Evolutionary conservation across 164 flowering plant genomes (phyloP).

Genomic region (Saururus chinensis): DNA sequence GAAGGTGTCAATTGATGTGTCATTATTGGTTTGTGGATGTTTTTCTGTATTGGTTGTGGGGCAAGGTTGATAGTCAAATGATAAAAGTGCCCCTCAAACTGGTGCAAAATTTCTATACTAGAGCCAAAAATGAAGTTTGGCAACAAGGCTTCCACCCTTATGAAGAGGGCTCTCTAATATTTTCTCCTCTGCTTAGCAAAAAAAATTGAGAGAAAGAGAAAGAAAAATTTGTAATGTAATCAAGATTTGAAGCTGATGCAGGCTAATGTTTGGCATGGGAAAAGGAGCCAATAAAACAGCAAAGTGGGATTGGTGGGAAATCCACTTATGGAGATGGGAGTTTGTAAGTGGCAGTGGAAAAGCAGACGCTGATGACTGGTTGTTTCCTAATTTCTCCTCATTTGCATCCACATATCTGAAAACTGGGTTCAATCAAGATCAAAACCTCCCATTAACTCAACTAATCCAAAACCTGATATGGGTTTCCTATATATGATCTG

Average conservation of each 20-base stretch:
- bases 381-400: too few species aligned
- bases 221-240: not conserved
- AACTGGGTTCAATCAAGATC: not conserved
- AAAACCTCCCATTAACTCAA: not conserved
- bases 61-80: too few species aligned
- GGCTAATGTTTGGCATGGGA: not conserved
- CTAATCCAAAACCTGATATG: not conserved
- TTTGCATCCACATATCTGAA: not conserved
- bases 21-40: not conserved
- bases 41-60: too few species aligned
- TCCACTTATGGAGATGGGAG: not conserved
- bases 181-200: too few species aligned
- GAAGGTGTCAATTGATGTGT: not conserved
- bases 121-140: too few species aligned
- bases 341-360: not conserved
- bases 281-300: too few species aligned
- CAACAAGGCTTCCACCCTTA: too few species aligned
- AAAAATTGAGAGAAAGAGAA: too few species aligned
- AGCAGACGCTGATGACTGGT: too few species aligned
- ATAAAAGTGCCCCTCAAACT: too few species aligned
- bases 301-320: not conserved
- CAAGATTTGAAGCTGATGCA: not conserved
- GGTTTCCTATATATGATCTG: not conserved
- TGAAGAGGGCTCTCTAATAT: too few species aligned
- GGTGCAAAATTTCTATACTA: too few species aligned